Conservation (phyloP, 2,329 filamentous ascomycete species). For the Penicillium sp. region DNA sequence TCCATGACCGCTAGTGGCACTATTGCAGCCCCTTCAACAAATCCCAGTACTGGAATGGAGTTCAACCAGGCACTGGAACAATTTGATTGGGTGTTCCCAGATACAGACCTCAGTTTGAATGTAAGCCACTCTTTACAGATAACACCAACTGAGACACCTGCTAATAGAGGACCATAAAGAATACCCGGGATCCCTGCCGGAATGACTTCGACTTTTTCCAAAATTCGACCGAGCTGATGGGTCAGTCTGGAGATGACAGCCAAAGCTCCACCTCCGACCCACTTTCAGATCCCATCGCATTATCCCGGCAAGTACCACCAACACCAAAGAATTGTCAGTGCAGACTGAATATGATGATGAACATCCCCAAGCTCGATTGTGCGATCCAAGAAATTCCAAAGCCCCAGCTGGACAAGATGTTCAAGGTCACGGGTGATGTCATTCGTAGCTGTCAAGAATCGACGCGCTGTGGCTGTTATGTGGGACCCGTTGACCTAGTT, state of each 20-base stretch:
- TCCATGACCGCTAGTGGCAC: neutral
- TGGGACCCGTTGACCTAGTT: constrained; percentile 13
- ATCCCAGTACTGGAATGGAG: neutral
- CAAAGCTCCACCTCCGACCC: neutral
- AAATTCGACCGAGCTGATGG: too few relatives aligned
- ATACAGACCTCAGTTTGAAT: constrained; percentile 34
- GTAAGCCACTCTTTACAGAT: neutral
- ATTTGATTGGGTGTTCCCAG: constrained; percentile 11
- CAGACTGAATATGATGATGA: constrained; percentile 9
- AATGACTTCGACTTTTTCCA: too few relatives aligned
- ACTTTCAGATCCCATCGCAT: neutral
- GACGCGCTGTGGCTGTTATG: constrained; percentile 6
- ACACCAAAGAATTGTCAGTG: constrained; percentile 6
- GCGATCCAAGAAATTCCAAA: constrained; percentile 6
- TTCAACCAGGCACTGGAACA: constrained; percentile 9
- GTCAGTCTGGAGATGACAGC: neutral
- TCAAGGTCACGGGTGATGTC: constrained; percentile 10
- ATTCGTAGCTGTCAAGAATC: constrained; percentile 11
- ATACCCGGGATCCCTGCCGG: neutral
- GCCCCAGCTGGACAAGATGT: constrained; percentile 10
- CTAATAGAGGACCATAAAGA: neutral
- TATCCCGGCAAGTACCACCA: neutral
- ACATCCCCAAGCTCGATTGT: constrained; percentile 7
- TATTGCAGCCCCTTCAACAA: neutral
- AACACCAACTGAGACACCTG: neutral